phyloP scores from a whole-genome alignment of 306 rosid genomes.

The Vigna nakashimae region DNA sequence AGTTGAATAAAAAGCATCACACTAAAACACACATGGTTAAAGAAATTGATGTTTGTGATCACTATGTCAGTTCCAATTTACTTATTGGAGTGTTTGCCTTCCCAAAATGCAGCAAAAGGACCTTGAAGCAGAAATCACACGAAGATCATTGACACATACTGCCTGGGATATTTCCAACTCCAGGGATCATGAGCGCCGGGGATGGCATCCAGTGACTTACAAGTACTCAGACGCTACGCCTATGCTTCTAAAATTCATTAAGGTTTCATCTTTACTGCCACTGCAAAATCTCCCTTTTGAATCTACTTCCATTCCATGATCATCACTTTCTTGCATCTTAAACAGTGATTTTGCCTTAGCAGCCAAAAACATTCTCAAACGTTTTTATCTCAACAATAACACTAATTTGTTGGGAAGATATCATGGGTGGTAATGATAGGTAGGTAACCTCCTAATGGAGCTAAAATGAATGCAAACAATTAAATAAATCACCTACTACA shows the following conservation, averaged over 20 bases:
- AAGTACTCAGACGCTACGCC: conserved; percentile 94
- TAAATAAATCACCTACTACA: no score
- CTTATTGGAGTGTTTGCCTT: conserved; percentile 35
- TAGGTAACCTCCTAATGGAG: no score
- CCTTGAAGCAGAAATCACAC: conserved; percentile 83
- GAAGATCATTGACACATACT: conserved; percentile 83
- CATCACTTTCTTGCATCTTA: not conserved
- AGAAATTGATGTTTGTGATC: not conserved
- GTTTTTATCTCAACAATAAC: not conserved
- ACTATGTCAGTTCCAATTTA: conserved; percentile 12
- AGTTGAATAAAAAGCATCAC: conserved; percentile 16
- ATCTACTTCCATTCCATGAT: conserved; percentile 32
- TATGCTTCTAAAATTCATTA: conserved; percentile 73
- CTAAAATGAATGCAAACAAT: no score
- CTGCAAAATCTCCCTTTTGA: conserved; percentile 27
- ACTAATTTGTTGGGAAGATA: conserved; percentile 3
- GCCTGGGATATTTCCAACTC: conserved; percentile 91
- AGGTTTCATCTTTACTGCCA: conserved; percentile 58
- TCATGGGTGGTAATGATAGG: not conserved
- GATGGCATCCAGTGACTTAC: conserved; percentile 98
- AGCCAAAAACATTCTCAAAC: not conserved
- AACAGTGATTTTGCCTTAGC: not conserved
- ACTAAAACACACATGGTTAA: no score
- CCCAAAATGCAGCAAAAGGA: conserved; percentile 71
- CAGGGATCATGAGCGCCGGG: conserved; percentile 76